Conservation (phyloP, 441 rosid species). For the Melastoma candidum region DNA sequence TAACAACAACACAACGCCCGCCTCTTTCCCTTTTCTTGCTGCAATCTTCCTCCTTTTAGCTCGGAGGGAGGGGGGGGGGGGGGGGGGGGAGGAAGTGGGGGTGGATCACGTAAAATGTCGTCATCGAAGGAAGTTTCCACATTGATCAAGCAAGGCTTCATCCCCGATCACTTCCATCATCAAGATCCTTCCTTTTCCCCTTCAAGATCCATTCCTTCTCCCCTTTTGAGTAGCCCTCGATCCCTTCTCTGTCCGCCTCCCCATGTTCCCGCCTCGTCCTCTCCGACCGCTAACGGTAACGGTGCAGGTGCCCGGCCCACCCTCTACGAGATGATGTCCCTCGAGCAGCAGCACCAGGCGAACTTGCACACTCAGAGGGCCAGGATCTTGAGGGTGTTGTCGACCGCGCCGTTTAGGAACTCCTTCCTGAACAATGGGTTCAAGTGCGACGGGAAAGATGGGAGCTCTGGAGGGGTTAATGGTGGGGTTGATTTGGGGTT, state of each 20-base stretch:
- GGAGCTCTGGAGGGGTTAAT: too few relatives aligned
- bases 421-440: conserved; percentile 9
- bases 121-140: conserved; percentile 37
- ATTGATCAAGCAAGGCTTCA: conserved; percentile 88
- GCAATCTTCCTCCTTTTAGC: too few relatives aligned
- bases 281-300: background rate
- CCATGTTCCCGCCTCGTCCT: conserved; percentile 22
- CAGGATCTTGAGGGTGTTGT: conserved; percentile 43
- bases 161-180: conserved; percentile 29
- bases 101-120: too few relatives aligned
- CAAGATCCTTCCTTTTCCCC: conserved; percentile 11
- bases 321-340: conserved; percentile 88
- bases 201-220: conserved; percentile 2
- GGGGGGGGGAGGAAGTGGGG: too few relatives aligned
- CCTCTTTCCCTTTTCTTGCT: too few relatives aligned
- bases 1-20: too few relatives aligned
- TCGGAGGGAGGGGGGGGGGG: too few relatives aligned
- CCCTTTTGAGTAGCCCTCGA: conserved; percentile 25
- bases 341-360: conserved; percentile 46
- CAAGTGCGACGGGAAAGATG: too few relatives aligned
- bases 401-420: conserved; percentile 36
- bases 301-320: conserved; percentile 33
- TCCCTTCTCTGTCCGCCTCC: conserved; percentile 33
- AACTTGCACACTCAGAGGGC: conserved; percentile 35
- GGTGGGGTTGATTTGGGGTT: conserved; percentile 25